These are phyloP conservation scores for Arthrobotrys iridis DNA, from an alignment of 2,329 filamentous ascomycete species.

Conservation along the genomic window DNA sequence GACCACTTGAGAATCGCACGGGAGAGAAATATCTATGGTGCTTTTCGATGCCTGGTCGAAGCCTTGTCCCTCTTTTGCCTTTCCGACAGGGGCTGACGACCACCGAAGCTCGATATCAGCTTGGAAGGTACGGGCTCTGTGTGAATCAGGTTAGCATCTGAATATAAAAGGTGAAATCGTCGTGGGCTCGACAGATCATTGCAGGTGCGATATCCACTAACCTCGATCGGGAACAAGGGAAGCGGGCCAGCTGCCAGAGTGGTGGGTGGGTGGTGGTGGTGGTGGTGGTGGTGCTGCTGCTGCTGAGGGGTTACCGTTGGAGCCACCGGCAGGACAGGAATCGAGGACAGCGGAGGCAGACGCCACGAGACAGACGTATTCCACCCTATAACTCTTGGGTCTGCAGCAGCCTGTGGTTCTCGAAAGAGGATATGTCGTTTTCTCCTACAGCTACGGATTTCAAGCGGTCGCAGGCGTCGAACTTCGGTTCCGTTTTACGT, in stretches of 20 bases:
- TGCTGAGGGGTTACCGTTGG: slow-evolving; percentile 17
- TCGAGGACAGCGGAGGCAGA: not conserved
- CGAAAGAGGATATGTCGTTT: not conserved
- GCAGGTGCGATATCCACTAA: slow-evolving; percentile 49
- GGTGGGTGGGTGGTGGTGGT: not conserved
- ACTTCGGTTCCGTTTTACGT: slow-evolving; percentile 5
- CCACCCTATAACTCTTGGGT: not conserved
- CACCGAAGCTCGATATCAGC: not conserved
- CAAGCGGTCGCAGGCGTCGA: slow-evolving; percentile 8
- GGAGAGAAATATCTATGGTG: not conserved
- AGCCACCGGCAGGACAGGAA: not conserved
- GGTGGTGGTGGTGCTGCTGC: not conserved
- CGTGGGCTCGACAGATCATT: slow-evolving; percentile 1
- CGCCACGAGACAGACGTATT: not conserved
- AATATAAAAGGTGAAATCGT: slow-evolving; percentile 21
- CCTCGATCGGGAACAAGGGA: slow-evolving; percentile 40
- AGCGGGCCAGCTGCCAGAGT: not conserved
- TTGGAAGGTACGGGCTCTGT: slow-evolving; percentile 1
- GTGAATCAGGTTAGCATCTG: slow-evolving; percentile 8
- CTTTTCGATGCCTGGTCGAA: slow-evolving; percentile 27
- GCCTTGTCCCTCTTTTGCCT: slow-evolving; percentile 11
- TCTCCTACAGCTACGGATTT: not conserved
- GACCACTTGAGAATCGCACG: slow-evolving; percentile 13
- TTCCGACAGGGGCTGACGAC: not conserved
- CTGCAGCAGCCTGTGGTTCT: not conserved